These are phyloP conservation scores for Collybia nuda DNA, from an alignment of 768 basidiomycete genomes.

Conservation along the genomic window DNA sequence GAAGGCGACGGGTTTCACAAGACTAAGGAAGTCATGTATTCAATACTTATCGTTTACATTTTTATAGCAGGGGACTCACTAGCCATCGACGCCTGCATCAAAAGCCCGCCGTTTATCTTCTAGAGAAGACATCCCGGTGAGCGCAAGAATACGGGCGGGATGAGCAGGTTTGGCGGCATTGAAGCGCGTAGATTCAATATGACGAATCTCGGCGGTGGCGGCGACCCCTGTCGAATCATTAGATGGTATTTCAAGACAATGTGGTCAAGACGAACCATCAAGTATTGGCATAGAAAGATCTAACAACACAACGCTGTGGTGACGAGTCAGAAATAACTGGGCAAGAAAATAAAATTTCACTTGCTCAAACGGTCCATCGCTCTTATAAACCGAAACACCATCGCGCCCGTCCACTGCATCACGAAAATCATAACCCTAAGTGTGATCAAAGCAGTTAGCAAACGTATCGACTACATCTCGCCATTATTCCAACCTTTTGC, in stretches of 20 bases:
- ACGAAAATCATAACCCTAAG: constrained; percentile 67
- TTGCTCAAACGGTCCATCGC: constrained; percentile 84
- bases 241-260: neutral
- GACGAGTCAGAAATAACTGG: constrained; percentile 7
- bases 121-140: constrained; percentile 91
- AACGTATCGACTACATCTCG: neutral
- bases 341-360: constrained; percentile 24
- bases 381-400: constrained; percentile 73
- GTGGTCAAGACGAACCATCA: constrained; percentile 55
- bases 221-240: constrained; percentile 61
- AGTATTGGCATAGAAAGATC: constrained; percentile 95
- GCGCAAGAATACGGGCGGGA: constrained; percentile 68
- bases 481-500: constrained; percentile 42
- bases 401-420: constrained; percentile 85
- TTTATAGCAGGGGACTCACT: constrained; percentile 53
- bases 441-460: neutral
- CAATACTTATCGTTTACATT: neutral
- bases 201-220: constrained; percentile 81
- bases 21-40: no score
- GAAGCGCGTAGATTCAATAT: constrained; percentile 53
- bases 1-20: constrained; percentile 96
- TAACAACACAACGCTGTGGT: constrained; percentile 72
- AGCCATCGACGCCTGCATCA: constrained; percentile 92
- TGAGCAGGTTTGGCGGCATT: constrained; percentile 23
- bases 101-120: constrained; percentile 93